Percentiles rank a stretch among this genome's conserved stretches.
These are phyloP conservation scores for Canariomyces notabilis DNA, from an alignment of 2,329 filamentous ascomycete species.

Conservation along the genomic window DNA sequence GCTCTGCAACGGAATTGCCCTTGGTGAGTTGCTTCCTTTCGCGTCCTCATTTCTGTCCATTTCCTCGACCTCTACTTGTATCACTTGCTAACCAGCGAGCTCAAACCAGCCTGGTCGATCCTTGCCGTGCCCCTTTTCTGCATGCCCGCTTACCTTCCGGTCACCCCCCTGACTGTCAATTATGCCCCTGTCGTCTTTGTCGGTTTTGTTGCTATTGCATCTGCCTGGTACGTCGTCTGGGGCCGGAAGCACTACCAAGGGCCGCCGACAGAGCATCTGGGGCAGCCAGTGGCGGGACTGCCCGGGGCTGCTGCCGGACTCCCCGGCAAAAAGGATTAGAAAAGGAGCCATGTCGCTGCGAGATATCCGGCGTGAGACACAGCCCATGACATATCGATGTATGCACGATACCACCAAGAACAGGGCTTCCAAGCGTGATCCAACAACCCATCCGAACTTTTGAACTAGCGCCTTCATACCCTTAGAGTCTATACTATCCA, in stretches of 20 bases:
- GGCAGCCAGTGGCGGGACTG: not conserved
- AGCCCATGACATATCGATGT: too few relatives aligned
- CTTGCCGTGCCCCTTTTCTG: constrained; percentile 70
- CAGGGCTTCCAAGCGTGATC: too few relatives aligned
- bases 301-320: not conserved
- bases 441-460: too few relatives aligned
- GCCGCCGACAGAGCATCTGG: constrained; percentile 41
- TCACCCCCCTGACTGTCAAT: constrained; percentile 58
- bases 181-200: constrained; percentile 73
- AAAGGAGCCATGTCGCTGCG: not conserved
- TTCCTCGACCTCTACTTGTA: not conserved
- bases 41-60: constrained; percentile 26
- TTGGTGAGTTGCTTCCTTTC: constrained; percentile 44
- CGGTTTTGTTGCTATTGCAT: constrained; percentile 56
- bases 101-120: constrained; percentile 53
- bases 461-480: too few relatives aligned
- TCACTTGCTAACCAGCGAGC: not conserved
- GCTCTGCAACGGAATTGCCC: constrained; percentile 58
- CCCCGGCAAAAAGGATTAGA: constrained; percentile 15
- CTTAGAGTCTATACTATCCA: too few relatives aligned
- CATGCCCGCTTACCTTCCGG: constrained; percentile 62
- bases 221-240: constrained; percentile 64
- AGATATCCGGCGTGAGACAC: too few relatives aligned
- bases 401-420: too few relatives aligned
- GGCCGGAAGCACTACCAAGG: constrained; percentile 65